Evolutionary conservation across 2,329 filamentous ascomycete species (phyloP).

Genomic region (Penicillium sp.): DNA sequence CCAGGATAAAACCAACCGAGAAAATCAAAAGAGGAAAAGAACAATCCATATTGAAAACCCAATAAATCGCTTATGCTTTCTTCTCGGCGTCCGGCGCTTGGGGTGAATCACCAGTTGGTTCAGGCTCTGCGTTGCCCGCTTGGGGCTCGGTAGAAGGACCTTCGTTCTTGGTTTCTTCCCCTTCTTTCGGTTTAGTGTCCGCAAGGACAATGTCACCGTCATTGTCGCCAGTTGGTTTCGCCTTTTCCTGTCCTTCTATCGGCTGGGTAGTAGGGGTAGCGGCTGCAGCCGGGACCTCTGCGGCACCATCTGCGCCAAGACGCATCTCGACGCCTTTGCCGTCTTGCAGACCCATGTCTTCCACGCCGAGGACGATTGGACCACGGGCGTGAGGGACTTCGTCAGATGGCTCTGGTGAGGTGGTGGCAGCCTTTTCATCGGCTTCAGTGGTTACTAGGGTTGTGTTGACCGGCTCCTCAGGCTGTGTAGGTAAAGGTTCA

Average conservation of each 20-base stretch:
- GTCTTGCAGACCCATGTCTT: conserved; percentile 77
- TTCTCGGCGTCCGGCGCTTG: conserved; percentile 12
- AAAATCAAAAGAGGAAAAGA: neutral
- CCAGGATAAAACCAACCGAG: conserved; percentile 9
- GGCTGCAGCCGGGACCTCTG: conserved; percentile 5
- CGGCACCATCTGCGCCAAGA: conserved; percentile 23
- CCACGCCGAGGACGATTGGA: conserved; percentile 77
- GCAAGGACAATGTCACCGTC: conserved; percentile 42
- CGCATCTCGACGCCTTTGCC: conserved; percentile 47
- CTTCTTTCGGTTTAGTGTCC: conserved; percentile 26
- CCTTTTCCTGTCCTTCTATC: conserved; percentile 11
- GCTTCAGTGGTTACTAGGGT: conserved; percentile 1
- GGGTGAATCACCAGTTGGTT: conserved; percentile 4
- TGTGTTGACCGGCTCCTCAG: conserved; percentile 1
- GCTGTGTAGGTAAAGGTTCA: conserved; percentile 4
- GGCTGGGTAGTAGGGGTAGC: conserved; percentile 4
- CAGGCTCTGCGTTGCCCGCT: conserved; percentile 1
- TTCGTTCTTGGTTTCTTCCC: conserved; percentile 12
- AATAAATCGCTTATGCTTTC: conserved; percentile 7
- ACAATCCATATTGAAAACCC: neutral
- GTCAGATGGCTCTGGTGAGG: conserved; percentile 55
- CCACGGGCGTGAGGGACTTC: conserved; percentile 74
- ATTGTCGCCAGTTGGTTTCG: conserved; percentile 16
- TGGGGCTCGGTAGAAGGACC: conserved; percentile 2
- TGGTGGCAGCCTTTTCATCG: conserved; percentile 19